Percentiles rank a stretch among this genome's conserved stretches.
Evolutionary conservation across 2,329 filamentous ascomycete genomes (phyloP).

Genomic region (Juglanconis oblonga): DNA sequence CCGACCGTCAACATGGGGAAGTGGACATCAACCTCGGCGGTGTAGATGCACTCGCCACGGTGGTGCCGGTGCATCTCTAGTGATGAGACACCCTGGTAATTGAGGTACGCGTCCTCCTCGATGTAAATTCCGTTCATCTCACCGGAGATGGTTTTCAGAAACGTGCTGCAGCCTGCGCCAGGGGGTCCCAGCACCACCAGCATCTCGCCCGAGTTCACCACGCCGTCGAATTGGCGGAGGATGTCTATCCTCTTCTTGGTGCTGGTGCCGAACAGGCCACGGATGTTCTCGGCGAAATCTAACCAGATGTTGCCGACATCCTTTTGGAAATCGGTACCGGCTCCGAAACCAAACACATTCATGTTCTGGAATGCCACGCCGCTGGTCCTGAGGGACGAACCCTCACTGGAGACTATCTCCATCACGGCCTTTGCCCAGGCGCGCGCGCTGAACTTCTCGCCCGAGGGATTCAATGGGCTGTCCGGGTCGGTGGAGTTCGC

Average conservation of each 20-base stretch:
- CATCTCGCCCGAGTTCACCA: constrained; percentile 72
- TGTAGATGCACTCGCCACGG: constrained; percentile 84
- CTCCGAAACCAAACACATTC: constrained; percentile 66
- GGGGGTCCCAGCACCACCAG: constrained; percentile 72
- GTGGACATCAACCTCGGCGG: constrained; percentile 78
- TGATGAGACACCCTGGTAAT: constrained; percentile 74
- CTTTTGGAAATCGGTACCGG: constrained; percentile 68
- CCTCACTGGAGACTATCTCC: constrained; percentile 48
- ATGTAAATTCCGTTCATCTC: constrained; percentile 79
- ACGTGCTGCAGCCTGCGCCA: constrained; percentile 74
- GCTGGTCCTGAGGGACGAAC: constrained; percentile 55
- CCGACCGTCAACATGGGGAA: constrained; percentile 76
- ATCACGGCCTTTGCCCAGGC: constrained; percentile 61
- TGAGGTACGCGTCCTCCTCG: constrained; percentile 68
- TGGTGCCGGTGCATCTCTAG: constrained; percentile 75
- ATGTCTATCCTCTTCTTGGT: constrained; percentile 61
- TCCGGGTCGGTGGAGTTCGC: constrained; percentile 31
- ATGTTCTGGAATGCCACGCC: constrained; percentile 67
- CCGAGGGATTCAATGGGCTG: constrained; percentile 47
- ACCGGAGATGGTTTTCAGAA: constrained; percentile 80
- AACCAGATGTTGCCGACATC: constrained; percentile 62
- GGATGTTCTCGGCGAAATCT: constrained; percentile 40
- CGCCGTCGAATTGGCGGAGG: constrained; percentile 63
- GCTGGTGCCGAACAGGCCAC: constrained; percentile 50
- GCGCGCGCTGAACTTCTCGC: constrained; percentile 48